Base-by-base conservation (phyloP, 2,329 filamentous ascomycete genomes). In the Beauveria rudraprayagi region DNA sequence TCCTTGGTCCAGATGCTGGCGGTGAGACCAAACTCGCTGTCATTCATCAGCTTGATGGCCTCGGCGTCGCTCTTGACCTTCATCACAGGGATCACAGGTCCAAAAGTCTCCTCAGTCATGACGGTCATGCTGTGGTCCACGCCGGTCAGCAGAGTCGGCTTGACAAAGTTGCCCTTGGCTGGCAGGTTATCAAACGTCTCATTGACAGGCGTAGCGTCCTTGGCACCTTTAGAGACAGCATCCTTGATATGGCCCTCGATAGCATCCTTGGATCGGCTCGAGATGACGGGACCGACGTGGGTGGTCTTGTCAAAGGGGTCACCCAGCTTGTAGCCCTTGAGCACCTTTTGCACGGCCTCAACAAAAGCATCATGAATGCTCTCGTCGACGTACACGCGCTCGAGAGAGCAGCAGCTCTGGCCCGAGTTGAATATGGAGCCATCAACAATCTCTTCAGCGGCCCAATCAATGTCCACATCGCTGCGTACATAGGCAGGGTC, bases 1-100 rank as follows among this genome's bases (percentile, higher is more conserved):
- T 97, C 91, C 74, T 94, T 95, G 62, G 92, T 96, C 93, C 93
- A 97, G 69, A 97, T 92, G 69, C 91, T 96, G n/a, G 92, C 93
- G 3, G 93, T 97, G 64, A 97, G 80, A 5, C 93, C 93, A 71
- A 96, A 96, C 66, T 96, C 87, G 76, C 90, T 94, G 72, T 96
- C 92, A 69, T 97, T 97, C 92, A 97, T 97, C 56, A 93, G 77
- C 66, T 80, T 77, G 64, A 97, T 77, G 2, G 93, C 93, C 74
- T 97, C 91, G 19, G 83, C 83, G 69, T 97, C 93, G 66, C 79
- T 79, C 70, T 85, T 84, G 64, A 97, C 92, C 73, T 90, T 90
- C 86, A 93, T 91, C 19, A 97, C 85, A 1, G 92, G 89, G 67
- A 97, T 93, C 19, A 97, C 85, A 1, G 93, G 93, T 0, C 93